These are phyloP conservation scores for Ophiostoma triangulosporum DNA, from an alignment of 2,329 filamentous ascomycete species.

Conservation along the genomic window DNA sequence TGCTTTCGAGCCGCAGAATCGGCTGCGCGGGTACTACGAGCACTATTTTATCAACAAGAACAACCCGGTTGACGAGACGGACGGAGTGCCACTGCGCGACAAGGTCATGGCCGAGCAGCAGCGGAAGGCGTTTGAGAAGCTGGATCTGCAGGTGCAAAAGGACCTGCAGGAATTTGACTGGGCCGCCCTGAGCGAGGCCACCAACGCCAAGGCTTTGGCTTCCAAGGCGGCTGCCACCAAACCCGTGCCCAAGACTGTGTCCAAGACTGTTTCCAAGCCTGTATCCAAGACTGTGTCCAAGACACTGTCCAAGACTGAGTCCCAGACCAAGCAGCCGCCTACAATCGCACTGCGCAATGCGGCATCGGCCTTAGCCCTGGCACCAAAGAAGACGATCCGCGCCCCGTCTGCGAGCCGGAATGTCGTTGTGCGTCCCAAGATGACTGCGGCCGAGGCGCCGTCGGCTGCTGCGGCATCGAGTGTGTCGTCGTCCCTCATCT, in stretches of 20 bases:
- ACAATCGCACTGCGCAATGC: constrained; percentile 42
- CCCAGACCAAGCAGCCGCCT: constrained; percentile 22
- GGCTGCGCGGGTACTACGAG: constrained; percentile 47
- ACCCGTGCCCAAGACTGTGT: constrained; percentile 27
- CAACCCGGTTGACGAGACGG: constrained; percentile 47
- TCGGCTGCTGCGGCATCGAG: not conserved
- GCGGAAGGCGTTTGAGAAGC: constrained; percentile 37
- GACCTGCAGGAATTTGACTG: constrained; percentile 51
- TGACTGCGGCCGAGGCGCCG: not conserved
- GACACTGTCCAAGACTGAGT: constrained; percentile 27
- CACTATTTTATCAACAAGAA: constrained; percentile 30
- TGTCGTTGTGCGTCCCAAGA: constrained; percentile 4
- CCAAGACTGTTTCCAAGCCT: constrained; percentile 26
- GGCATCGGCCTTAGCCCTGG: constrained; percentile 37
- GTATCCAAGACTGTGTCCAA: not conserved
- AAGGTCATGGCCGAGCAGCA: constrained; percentile 44
- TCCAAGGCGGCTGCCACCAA: not conserved
- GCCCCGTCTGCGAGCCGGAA: not conserved
- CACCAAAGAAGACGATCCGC: constrained; percentile 7
- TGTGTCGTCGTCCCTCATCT: constrained; percentile 13
- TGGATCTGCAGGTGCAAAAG: constrained; percentile 54
- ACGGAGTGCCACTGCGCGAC: constrained; percentile 50
- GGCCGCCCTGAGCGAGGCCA: constrained; percentile 26
- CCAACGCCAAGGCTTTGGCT: not conserved
- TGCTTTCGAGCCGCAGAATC: constrained; percentile 42